Evolutionary conservation across 257 asterid species (phyloP).

Genomic region (Solanum tacnaense): DNA sequence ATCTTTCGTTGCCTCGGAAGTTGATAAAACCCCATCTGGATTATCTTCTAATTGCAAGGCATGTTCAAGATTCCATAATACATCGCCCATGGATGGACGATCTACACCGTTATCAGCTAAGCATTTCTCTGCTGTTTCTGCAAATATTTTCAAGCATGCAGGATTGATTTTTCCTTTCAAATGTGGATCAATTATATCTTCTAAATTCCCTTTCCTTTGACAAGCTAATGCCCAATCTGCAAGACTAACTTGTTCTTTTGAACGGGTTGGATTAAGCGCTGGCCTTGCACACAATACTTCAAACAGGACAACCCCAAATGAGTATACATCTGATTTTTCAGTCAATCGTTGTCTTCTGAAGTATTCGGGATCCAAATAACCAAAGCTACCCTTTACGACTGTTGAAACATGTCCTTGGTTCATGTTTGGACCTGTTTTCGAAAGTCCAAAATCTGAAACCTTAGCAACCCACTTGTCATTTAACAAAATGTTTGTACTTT

Average conservation of each 20-base stretch:
- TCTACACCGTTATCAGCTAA: conserved; percentile 60
- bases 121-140: conserved; percentile 67
- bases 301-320: conserved; percentile 77
- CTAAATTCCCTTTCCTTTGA: conserved; percentile 40
- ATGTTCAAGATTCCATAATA: conserved; percentile 64
- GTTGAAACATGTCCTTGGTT: conserved; percentile 80
- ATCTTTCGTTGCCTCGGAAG: background rate
- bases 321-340: conserved; percentile 75
- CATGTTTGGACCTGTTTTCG: conserved; percentile 73
- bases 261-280: conserved; percentile 53
- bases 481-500: conserved; percentile 69
- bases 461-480: conserved; percentile 88
- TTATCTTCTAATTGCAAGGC: conserved; percentile 58
- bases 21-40: conserved; percentile 1
- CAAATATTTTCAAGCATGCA: conserved; percentile 45
- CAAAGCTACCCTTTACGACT: conserved; percentile 81
- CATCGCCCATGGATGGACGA: conserved; percentile 82
- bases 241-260: conserved; percentile 75
- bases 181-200: conserved; percentile 60
- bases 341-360: conserved; percentile 69
- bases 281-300: conserved; percentile 73
- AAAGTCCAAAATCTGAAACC: conserved; percentile 87
- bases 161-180: conserved; percentile 46
- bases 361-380: conserved; percentile 80
- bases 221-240: conserved; percentile 70